A percentile compares a stretch with the other conserved stretches of the same genome.
phyloP scores from a whole-genome alignment of 2,329 filamentous ascomycete species.

The Pyrenochaeta sp. region DNA sequence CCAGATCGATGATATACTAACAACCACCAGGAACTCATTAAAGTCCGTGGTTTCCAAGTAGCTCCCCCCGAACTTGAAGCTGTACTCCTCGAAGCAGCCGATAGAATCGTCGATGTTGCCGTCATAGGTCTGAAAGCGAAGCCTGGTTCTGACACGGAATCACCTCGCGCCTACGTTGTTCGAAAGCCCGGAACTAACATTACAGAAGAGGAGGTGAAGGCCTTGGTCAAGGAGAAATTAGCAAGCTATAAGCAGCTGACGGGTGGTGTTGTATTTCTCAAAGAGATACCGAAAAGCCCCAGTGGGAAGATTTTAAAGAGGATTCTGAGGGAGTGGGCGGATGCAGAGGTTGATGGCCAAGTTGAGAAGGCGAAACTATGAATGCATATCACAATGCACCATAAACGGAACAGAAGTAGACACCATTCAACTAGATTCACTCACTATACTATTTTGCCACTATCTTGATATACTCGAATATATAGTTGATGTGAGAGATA shows the following conservation, averaged over 20 bases:
- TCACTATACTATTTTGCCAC: too few relatives aligned
- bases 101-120: constrained; percentile 38
- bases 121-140: constrained; percentile 43
- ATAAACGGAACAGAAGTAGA: too few relatives aligned
- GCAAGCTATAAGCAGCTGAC: constrained; percentile 58
- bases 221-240: constrained; percentile 51
- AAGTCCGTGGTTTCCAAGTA: constrained; percentile 49
- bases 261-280: constrained; percentile 57
- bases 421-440: too few relatives aligned
- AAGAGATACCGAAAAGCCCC: constrained; percentile 43
- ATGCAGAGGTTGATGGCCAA: constrained; percentile 27
- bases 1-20: constrained; percentile 6
- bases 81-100: constrained; percentile 37
- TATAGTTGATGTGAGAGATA: too few relatives aligned
- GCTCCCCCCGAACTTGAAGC: constrained; percentile 48
- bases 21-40: constrained; percentile 44
- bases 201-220: constrained; percentile 51
- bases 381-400: too few relatives aligned
- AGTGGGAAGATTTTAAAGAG: constrained; percentile 48
- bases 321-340: constrained; percentile 56
- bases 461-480: too few relatives aligned
- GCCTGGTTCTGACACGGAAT: constrained; percentile 50
- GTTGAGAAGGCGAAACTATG: constrained; percentile 47
- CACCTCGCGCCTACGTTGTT: constrained; percentile 58
- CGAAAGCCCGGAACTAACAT: constrained; percentile 45